Base-by-base conservation (phyloP, 106 monocot species). In the Platanthera guangdongensis region DNA sequence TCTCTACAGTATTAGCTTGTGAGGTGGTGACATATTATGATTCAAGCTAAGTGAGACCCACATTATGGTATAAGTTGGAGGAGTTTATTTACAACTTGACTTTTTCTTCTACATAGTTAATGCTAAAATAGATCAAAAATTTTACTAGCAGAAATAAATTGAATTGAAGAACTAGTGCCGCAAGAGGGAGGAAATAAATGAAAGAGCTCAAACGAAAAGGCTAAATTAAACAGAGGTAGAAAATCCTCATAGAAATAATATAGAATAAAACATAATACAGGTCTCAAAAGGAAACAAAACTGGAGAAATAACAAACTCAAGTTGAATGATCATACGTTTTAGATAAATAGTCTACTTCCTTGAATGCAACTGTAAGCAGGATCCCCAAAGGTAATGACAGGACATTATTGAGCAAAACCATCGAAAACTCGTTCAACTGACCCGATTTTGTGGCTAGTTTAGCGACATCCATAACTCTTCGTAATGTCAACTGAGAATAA, bases 341-440 rank as follows among this genome's bases (percentile, higher is more conserved):
- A 9, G 65, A 81, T 18, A 99, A 83, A 74, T 99, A 94, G 3
- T 94, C 88, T 69, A 83, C 82, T 88, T 99, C 99, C 74, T 83
- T 86, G 67, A 90, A 94, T 52, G 80, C 46, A 46, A 87, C 50
- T 15, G 93, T 74, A 67, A 99, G 83, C 7, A 94, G 32, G 70
- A 90, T 12, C 7, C 99, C 99, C 82, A 94, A 82, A 59, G 94
- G 94, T 76, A 99, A 57, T 47, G 99, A 99, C 53, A 99, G 90
- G 75, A 80, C 73, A 68, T 99, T 99, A 68, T 99, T 99, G 55
- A 99, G 88, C 63, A 99, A 62, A 82, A 99, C 99, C 99, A 99
- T 99, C 10, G 94, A 88, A 79, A 99, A 88, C 77, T 99, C 94
- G 69, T 99, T 94, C 77, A 99, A 87, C 74, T 81, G 92, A 15